A percentile compares a stretch with the other conserved stretches of the same genome.
These are phyloP conservation scores for Debaryomycetaceae sp. DNA, from an alignment of 1,139 yeast genomes.

Conservation along the genomic window DNA sequence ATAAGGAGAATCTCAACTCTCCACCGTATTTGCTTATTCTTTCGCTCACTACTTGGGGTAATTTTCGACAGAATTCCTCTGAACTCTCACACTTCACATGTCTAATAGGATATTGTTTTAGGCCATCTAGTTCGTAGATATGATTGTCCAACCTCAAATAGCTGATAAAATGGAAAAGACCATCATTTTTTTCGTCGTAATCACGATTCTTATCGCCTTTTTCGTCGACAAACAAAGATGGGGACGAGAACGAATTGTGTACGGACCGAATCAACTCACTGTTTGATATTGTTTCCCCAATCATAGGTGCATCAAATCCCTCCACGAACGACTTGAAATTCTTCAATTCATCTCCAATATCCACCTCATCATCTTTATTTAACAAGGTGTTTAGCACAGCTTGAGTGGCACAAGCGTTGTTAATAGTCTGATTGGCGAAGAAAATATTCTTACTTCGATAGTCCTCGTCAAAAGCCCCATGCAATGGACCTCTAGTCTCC, in stretches of 20 bases:
- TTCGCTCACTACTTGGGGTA: constrained; percentile 42
- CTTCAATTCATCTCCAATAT: constrained; percentile 48
- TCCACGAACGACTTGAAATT: constrained; percentile 51
- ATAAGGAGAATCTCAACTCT: constrained; percentile 58
- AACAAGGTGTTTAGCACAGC: constrained; percentile 63
- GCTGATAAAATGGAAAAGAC: constrained; percentile 62
- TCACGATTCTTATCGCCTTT: constrained; percentile 26
- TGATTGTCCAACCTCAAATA: constrained; percentile 45
- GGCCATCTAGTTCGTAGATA: constrained; percentile 67
- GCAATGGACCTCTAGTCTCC: constrained; percentile 31
- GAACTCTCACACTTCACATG: constrained; percentile 43
- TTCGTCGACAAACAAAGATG: constrained; percentile 48
- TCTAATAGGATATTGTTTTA: constrained; percentile 54
- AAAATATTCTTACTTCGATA: constrained; percentile 41
- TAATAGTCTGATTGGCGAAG: constrained; percentile 66
- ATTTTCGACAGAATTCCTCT: constrained; percentile 41
- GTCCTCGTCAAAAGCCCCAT: constrained; percentile 44
- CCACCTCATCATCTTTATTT: constrained; percentile 33
- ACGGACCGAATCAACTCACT: constrained; percentile 56
- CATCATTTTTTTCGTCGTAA: constrained; percentile 46
- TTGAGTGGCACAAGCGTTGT: constrained; percentile 77
- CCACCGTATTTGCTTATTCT: constrained; percentile 47
- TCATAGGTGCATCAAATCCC: constrained; percentile 55
- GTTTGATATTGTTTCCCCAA: constrained; percentile 64
- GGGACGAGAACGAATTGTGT: constrained; percentile 65